Evolutionary conservation across 176 grass and related monocot species (phyloP).

Genomic region (Eragrostis curvula): DNA sequence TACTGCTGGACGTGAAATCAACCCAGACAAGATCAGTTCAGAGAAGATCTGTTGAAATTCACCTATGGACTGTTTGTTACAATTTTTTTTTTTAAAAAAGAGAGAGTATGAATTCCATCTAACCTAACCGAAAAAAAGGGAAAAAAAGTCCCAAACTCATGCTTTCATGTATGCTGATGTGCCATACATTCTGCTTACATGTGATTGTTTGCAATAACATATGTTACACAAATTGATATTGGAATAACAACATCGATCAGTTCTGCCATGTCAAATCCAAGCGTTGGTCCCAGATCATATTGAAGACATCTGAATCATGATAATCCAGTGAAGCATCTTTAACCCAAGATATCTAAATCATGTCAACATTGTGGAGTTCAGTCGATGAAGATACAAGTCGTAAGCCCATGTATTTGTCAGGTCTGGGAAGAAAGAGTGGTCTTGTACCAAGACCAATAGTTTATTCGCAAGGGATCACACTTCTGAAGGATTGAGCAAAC

Average conservation of each 20-base stretch:
- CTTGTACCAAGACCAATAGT: slow-evolving; percentile 88
- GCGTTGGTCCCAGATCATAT: not conserved
- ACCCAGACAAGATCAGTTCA: not conserved
- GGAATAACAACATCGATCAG: slow-evolving; percentile 10
- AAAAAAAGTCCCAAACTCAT: not conserved
- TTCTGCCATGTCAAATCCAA: slow-evolving; percentile 20
- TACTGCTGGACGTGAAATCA: not conserved
- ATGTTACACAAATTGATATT: slow-evolving; percentile 13
- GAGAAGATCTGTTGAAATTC: not conserved
- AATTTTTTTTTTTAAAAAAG: no score
- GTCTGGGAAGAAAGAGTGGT: slow-evolving; percentile 61
- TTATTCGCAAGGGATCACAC: slow-evolving; percentile 80
- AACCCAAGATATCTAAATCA: not conserved
- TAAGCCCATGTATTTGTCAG: slow-evolving; percentile 17
- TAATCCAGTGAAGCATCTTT: not conserved
- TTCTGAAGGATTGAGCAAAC: slow-evolving; percentile 75
- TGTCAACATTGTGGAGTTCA: not conserved
- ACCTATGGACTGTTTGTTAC: no score
- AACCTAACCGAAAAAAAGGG: not conserved
- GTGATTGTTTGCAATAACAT: slow-evolving; percentile 17
- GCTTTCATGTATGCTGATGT: not conserved
- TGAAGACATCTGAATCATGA: not conserved
- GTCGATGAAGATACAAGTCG: not conserved
- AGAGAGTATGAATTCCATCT: not conserved
- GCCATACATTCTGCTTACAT: not conserved